Percentiles rank a stretch among this genome's conserved stretches.
Evolutionary conservation across 2,329 filamentous ascomycete genomes (phyloP).

Genomic region (Botrytis aclada): DNA sequence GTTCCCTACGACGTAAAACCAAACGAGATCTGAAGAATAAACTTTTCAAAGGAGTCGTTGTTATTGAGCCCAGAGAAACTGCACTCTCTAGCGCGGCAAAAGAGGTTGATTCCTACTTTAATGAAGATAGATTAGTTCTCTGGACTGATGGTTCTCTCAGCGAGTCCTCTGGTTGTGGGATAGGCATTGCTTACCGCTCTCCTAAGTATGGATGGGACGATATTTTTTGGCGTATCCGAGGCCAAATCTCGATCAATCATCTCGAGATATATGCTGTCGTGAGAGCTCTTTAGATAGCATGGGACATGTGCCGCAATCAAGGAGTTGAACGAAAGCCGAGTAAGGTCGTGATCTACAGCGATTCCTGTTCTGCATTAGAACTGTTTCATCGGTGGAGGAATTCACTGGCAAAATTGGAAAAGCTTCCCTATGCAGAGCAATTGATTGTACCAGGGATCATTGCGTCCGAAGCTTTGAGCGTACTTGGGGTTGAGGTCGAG

Average conservation of each 20-base stretch:
- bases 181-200: constrained; percentile 9
- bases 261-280: constrained; percentile 21
- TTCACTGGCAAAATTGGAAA: not conserved
- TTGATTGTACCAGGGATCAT: constrained; percentile 20
- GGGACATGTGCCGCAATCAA: constrained; percentile 10
- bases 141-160: not conserved
- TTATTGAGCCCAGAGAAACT: constrained; percentile 13
- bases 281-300: constrained; percentile 22
- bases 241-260: constrained; percentile 3
- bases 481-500: constrained; percentile 15
- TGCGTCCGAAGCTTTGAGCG: constrained; percentile 17
- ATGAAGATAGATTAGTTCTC: constrained; percentile 16
- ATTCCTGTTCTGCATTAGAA: not conserved
- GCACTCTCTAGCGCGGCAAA: constrained; percentile 14
- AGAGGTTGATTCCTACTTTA: not conserved
- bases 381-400: not conserved
- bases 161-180: not conserved
- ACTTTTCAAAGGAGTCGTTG: constrained; percentile 15
- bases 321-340: constrained; percentile 14
- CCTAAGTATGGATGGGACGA: constrained; percentile 8
- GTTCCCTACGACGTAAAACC: not conserved
- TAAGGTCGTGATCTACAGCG: constrained; percentile 5
- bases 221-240: constrained; percentile 18
- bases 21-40: constrained; percentile 16
- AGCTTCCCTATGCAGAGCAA: constrained; percentile 12